phyloP scores from a whole-genome alignment of 768 basidiomycete genomes.

The Gloeostereum incarnatum region DNA sequence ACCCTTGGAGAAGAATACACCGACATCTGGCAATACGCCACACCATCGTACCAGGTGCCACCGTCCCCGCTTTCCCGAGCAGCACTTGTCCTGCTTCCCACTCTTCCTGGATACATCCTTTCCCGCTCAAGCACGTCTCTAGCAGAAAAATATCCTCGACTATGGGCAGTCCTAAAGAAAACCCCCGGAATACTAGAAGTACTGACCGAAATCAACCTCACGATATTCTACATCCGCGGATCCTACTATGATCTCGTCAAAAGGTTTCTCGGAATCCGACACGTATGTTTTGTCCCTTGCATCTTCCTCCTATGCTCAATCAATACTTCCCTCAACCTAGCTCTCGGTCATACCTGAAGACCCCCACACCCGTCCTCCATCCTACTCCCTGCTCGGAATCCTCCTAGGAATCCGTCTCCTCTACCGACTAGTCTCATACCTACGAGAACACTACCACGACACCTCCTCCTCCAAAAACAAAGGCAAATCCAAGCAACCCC shows the following conservation, averaged over 20 bases:
- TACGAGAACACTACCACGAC: conserved; percentile 29
- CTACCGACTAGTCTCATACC: conserved; percentile 44
- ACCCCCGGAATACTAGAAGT: conserved; percentile 48
- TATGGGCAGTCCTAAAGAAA: conserved; percentile 23
- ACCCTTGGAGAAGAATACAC: conserved; percentile 91
- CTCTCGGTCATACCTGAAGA: conserved; percentile 65
- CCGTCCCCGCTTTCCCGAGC: conserved; percentile 38
- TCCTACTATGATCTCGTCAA: conserved; percentile 70
- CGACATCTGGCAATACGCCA: conserved; percentile 68
- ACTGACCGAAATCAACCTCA: conserved; percentile 64
- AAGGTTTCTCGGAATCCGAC: conserved; percentile 56
- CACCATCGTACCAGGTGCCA: conserved; percentile 22
- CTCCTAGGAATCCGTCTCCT: conserved; percentile 57
- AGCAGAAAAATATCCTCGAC: conserved; percentile 22
- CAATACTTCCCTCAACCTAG: conserved; percentile 26
- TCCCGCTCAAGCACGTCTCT: conserved; percentile 35
- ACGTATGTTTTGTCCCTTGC: conserved; percentile 32
- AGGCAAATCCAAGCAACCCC: conserved; percentile 21
- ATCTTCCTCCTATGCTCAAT: not conserved
- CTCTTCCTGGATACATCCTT: conserved; percentile 55
- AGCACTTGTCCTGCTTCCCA: conserved; percentile 55
- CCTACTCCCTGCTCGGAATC: conserved; percentile 79
- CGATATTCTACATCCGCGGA: conserved; percentile 72
- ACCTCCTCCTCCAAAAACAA: too few relatives aligned
- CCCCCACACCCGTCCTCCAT: conserved; percentile 68